Conservation (phyloP, 257 asterid species). For the Cynanchum wilfordii region DNA sequence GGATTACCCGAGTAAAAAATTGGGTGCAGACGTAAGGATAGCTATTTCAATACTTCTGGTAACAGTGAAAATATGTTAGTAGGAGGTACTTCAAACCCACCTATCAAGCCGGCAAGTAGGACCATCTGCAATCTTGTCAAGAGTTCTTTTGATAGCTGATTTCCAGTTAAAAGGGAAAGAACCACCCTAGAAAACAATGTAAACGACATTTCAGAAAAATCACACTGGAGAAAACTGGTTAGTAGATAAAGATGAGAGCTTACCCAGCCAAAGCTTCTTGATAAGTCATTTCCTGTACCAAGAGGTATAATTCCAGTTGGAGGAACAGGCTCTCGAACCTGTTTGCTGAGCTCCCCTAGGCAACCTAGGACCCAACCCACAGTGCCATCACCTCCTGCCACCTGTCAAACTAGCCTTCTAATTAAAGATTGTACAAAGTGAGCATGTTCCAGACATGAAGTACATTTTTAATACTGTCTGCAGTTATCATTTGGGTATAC, state of each 20-base stretch:
- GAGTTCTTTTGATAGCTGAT: conserved; percentile 79
- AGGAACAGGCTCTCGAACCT: conserved; percentile 64
- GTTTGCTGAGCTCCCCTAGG: conserved; percentile 72
- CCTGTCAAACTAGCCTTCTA: conserved; percentile 48
- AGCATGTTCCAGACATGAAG: neutral
- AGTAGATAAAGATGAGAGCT: conserved; percentile 23
- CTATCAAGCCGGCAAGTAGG: conserved; percentile 67
- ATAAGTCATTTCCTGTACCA: conserved; percentile 97
- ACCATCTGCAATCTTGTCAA: conserved; percentile 55
- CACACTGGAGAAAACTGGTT: conserved; percentile 14
- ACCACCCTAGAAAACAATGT: conserved; percentile 58
- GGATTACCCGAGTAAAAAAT: neutral
- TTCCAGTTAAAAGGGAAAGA: conserved; percentile 95
- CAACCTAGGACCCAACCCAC: conserved; percentile 99
- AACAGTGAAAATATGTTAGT: conserved; percentile 12
- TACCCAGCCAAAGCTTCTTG: conserved; percentile 98
- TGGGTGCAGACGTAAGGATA: neutral
- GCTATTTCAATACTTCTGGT: conserved; percentile 1
- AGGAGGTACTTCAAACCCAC: conserved; percentile 32
- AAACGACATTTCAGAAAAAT: conserved; percentile 22
- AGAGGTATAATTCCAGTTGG: conserved; percentile 87
- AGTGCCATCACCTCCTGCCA: conserved; percentile 99
- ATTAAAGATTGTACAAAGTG: conserved; percentile 13
- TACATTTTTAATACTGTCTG: neutral
- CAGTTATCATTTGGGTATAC: neutral